phyloP scores from a whole-genome alignment of 768 basidiomycete genomes.

The Pleurotus platypus region DNA sequence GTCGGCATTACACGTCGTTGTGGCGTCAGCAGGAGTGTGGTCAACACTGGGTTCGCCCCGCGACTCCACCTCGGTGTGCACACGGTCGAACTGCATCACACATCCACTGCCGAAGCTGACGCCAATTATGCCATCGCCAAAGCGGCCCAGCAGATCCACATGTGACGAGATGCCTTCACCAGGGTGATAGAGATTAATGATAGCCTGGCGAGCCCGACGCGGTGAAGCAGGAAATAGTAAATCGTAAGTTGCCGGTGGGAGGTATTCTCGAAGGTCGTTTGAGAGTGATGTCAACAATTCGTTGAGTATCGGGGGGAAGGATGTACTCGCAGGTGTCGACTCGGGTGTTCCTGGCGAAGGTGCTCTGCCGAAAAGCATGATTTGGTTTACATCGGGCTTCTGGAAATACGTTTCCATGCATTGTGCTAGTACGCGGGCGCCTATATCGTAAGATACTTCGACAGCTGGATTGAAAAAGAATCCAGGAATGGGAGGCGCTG shows the following conservation, averaged over 20 bases:
- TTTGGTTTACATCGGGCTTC: slow-evolving; percentile 58
- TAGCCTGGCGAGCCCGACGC: slow-evolving; percentile 70
- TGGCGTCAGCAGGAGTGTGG: too few relatives aligned
- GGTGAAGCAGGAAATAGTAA: slow-evolving; percentile 58
- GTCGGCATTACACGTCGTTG: not conserved
- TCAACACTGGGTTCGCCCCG: not conserved
- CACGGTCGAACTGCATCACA: slow-evolving; percentile 69
- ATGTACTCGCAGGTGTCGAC: slow-evolving; percentile 8
- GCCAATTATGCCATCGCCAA: slow-evolving; percentile 87
- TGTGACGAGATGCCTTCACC: slow-evolving; percentile 90
- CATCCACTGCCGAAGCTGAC: slow-evolving; percentile 79
- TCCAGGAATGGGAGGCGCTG: slow-evolving; percentile 58
- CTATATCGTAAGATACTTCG: slow-evolving; percentile 47
- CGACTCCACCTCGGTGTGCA: not conserved
- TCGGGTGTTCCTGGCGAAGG: slow-evolving; percentile 9
- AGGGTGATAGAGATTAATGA: slow-evolving; percentile 84
- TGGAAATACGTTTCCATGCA: slow-evolving; percentile 60
- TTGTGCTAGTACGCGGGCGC: slow-evolving; percentile 41
- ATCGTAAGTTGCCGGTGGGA: slow-evolving; percentile 46
- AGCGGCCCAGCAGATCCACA: slow-evolving; percentile 80
- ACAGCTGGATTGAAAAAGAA: slow-evolving; percentile 57
- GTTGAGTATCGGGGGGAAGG: slow-evolving; percentile 51
- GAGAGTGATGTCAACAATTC: slow-evolving; percentile 51
- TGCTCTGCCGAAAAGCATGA: slow-evolving; percentile 79
- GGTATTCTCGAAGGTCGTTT: slow-evolving; percentile 38